phyloP scores from a whole-genome alignment of 495 filamentous ascomycete genomes.

The Penicillium lividum region DNA sequence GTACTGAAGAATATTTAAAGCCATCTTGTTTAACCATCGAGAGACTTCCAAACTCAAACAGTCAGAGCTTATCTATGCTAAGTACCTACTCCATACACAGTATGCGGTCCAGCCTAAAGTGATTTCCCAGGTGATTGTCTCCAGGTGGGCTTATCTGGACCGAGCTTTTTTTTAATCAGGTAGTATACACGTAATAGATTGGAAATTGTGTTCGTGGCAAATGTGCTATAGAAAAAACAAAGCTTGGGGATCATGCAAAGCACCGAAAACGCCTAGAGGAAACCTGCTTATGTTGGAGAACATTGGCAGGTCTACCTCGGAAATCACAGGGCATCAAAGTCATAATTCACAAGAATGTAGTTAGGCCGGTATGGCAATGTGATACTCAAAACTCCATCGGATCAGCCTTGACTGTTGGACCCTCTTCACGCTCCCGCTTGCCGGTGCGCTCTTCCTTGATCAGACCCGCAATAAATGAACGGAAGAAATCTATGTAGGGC shows the following conservation, averaged over 20 bases:
- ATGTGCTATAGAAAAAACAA: not conserved
- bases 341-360: slow-evolving; percentile 6
- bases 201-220: not conserved
- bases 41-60: no score
- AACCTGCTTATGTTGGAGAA: not conserved
- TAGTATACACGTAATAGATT: not conserved
- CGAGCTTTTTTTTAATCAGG: no score
- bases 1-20: not conserved
- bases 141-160: no score
- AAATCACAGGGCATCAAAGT: slow-evolving; percentile 7
- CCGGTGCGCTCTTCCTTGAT: slow-evolving; percentile 77
- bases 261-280: slow-evolving; percentile 12
- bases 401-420: slow-evolving; percentile 49
- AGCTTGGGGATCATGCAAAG: slow-evolving; percentile 7
- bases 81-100: no score
- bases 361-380: not conserved
- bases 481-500: slow-evolving; percentile 89
- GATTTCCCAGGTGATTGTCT: no score
- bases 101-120: no score
- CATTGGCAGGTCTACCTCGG: not conserved
- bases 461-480: slow-evolving; percentile 71
- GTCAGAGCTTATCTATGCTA: no score
- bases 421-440: slow-evolving; percentile 68
- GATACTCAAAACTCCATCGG: slow-evolving; percentile 52
- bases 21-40: no score